A percentile compares a stretch with the other conserved stretches of the same genome.
Evolutionary conservation across 176 grass and related monocot genomes (phyloP).

Genomic region (Alopecurus myosuroides): DNA sequence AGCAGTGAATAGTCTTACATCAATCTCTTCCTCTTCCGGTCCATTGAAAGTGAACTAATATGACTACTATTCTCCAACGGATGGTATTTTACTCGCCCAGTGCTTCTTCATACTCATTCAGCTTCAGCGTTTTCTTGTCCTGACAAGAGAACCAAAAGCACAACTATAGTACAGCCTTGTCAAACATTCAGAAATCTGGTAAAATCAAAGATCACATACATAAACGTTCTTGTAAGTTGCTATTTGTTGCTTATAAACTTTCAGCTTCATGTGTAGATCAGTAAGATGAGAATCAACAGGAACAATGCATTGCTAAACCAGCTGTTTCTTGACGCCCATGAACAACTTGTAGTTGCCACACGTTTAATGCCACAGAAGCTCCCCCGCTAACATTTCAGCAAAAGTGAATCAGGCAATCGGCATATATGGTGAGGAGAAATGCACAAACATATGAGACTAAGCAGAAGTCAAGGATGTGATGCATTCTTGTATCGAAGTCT

Average conservation of each 20-base stretch:
- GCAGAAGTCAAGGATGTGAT: neutral
- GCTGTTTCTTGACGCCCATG: constrained; percentile 67
- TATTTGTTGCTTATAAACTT: constrained; percentile 98
- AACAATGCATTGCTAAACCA: constrained; percentile 91
- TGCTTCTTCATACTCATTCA: constrained; percentile 56
- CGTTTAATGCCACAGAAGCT: constrained; percentile 84
- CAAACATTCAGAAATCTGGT: too few relatives aligned
- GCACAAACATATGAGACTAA: neutral
- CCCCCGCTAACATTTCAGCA: constrained; percentile 40
- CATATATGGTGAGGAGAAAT: neutral
- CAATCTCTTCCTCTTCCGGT: constrained; percentile 43
- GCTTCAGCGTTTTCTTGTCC: constrained; percentile 63
- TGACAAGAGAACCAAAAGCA: too few relatives aligned
- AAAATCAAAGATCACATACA: too few relatives aligned
- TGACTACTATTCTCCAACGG: constrained; percentile 37
- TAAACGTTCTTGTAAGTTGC: too few relatives aligned
- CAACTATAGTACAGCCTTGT: too few relatives aligned
- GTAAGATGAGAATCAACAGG: constrained; percentile 62
- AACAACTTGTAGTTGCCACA: constrained; percentile 87
- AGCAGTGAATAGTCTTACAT: constrained; percentile 25
- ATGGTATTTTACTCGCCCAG: constrained; percentile 71
- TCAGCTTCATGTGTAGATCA: constrained; percentile 76
- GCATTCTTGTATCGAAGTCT: neutral
- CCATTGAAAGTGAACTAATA: constrained; percentile 11
- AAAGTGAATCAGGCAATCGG: neutral